phyloP scores from a whole-genome alignment of 345 rosid genomes.

The Nasturtium officinale region DNA sequence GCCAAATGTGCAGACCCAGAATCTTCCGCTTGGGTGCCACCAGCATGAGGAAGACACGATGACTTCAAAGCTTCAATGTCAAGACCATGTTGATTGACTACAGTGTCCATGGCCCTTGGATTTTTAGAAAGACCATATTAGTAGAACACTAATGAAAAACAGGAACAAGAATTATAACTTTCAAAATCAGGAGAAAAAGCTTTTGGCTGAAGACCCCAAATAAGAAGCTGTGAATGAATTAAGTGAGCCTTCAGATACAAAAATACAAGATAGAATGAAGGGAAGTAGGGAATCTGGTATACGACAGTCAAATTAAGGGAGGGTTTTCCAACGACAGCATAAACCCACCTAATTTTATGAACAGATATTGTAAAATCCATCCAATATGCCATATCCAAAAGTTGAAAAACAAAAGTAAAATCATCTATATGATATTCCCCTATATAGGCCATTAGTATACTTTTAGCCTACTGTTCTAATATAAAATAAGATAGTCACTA shows the following conservation, averaged over 20 bases:
- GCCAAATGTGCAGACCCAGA: conserved; percentile 62
- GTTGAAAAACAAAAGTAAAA: background rate
- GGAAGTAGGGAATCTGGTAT: background rate
- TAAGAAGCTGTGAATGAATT: background rate
- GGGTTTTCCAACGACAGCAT: background rate
- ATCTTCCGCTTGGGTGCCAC: conserved; percentile 78
- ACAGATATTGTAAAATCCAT: background rate
- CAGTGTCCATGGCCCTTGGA: conserved; percentile 97
- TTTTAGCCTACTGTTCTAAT: background rate
- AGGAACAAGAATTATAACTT: conserved; percentile 10
- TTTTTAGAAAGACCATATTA: conserved; percentile 33
- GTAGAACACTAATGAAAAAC: conserved; percentile 25
- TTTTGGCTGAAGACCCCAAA: background rate
- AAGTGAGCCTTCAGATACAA: background rate
- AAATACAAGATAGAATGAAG: background rate
- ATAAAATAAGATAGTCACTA: background rate
- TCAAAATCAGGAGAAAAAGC: conserved; percentile 13
- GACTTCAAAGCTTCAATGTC: conserved; percentile 89
- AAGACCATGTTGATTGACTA: conserved; percentile 83
- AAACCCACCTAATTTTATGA: background rate
- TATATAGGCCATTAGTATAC: background rate
- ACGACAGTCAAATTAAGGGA: background rate
- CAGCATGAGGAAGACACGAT: conserved; percentile 65
- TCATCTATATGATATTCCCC: background rate
- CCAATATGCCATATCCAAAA: background rate